Conservation (phyloP, 805 yeast species). For the Lipomyces yamanashiensis region DNA sequence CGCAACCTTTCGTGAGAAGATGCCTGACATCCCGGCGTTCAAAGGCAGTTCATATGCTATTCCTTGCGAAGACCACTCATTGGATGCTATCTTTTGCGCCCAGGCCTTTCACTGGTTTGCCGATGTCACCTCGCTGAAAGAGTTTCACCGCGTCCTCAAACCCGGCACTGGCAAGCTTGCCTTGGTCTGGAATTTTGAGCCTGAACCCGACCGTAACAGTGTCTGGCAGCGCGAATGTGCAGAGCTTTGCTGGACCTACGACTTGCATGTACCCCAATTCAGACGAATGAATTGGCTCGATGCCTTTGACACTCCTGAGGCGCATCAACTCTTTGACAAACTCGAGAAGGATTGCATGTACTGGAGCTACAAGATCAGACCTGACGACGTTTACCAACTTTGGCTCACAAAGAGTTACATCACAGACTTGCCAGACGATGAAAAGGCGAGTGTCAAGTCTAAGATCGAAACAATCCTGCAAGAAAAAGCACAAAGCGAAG, state of each 20-base stretch:
- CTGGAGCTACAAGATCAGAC: slow-evolving; percentile 44
- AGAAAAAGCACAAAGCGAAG: slow-evolving; percentile 2
- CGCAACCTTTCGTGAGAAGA: slow-evolving; percentile 51
- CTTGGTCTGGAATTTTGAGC: slow-evolving; percentile 64
- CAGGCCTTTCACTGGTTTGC: slow-evolving; percentile 74
- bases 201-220: slow-evolving; percentile 36
- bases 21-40: slow-evolving; percentile 50
- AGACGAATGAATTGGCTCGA: slow-evolving; percentile 55
- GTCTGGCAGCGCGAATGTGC: slow-evolving; percentile 50
- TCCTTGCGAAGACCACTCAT: slow-evolving; percentile 52
- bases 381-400: slow-evolving; percentile 51
- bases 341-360: slow-evolving; percentile 46
- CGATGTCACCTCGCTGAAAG: slow-evolving; percentile 54
- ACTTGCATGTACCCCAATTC: slow-evolving; percentile 58
- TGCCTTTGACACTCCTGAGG: slow-evolving; percentile 42
- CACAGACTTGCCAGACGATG: slow-evolving; percentile 50
- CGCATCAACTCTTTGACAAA: slow-evolving; percentile 46
- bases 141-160: slow-evolving; percentile 57
- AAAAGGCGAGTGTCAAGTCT: slow-evolving; percentile 45
- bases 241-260: slow-evolving; percentile 47
- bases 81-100: slow-evolving; percentile 59
- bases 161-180: slow-evolving; percentile 55
- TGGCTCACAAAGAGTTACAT: slow-evolving; percentile 63
- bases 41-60: slow-evolving; percentile 54
- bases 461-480: slow-evolving; percentile 45